Evolutionary conservation across 2,329 filamentous ascomycete genomes (phyloP).

Genomic region (Colletotrichum sidae): DNA sequence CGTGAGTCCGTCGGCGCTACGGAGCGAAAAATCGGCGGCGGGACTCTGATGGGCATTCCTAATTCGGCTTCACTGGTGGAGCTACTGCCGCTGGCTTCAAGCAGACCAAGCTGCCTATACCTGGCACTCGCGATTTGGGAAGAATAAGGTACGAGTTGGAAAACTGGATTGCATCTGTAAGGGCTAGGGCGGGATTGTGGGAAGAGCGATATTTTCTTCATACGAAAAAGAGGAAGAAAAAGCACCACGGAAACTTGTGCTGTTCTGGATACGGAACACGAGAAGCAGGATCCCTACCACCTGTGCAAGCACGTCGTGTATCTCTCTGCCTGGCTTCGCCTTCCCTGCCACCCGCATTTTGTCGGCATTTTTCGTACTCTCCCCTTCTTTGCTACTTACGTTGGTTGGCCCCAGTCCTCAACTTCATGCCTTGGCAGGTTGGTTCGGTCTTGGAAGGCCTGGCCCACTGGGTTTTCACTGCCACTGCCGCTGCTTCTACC

Average conservation of each 20-base stretch:
- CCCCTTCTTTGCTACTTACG: background rate
- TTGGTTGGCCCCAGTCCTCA: background rate
- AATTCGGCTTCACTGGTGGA: slow-evolving; percentile 26
- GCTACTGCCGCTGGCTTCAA: slow-evolving; percentile 26
- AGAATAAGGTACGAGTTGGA: no score
- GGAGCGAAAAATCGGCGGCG: background rate
- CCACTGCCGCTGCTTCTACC: no score
- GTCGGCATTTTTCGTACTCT: background rate
- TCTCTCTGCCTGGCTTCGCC: background rate
- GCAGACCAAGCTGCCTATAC: no score
- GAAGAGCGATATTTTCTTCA: no score
- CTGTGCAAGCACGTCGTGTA: no score
- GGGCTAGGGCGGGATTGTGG: no score
- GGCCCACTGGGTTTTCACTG: background rate
- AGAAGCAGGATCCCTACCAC: no score
- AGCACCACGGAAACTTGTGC: background rate
- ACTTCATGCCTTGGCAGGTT: slow-evolving; percentile 2
- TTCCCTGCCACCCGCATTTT: slow-evolving; percentile 25
- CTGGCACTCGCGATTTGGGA: no score
- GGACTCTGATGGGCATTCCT: slow-evolving; percentile 12
- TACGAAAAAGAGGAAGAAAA: no score
- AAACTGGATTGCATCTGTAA: no score
- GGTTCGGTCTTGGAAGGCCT: background rate
- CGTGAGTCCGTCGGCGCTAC: slow-evolving; percentile 5
- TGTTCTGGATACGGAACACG: background rate